Evolutionary conservation across 768 basidiomycete genomes (phyloP).

Genomic region (Lactarius akahatsu): DNA sequence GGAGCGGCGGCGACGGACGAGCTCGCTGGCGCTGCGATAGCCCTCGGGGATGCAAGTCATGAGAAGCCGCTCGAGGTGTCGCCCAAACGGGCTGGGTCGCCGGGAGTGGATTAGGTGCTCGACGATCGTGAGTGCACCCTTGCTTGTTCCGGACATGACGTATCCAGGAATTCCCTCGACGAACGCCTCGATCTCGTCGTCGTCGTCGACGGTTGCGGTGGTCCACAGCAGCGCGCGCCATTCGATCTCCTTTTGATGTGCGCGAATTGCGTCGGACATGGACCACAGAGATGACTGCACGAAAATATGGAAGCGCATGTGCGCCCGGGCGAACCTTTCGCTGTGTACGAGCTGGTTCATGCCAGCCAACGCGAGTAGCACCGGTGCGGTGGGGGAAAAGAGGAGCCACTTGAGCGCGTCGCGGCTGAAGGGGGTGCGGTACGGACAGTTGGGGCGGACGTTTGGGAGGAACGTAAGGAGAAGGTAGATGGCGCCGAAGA

Average conservation of each 20-base stretch:
- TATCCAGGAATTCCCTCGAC: conserved; percentile 21
- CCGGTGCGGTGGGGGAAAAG: not conserved
- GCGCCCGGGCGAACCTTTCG: not conserved
- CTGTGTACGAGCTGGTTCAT: not conserved
- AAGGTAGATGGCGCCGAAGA: conserved; percentile 1
- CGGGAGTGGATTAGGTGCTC: not conserved
- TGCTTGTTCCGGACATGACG: conserved; percentile 6
- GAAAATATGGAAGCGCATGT: not conserved
- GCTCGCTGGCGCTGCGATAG: not conserved
- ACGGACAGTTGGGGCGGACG: conserved; percentile 14
- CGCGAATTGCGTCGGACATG: conserved; percentile 5
- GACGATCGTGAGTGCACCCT: not conserved
- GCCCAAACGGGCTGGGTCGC: not conserved
- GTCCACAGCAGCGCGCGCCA: conserved; percentile 12
- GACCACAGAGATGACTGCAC: conserved; percentile 6
- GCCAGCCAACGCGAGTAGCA: not conserved
- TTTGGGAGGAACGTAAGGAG: conserved; percentile 15
- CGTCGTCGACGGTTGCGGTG: conserved; percentile 8
- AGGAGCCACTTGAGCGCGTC: conserved; percentile 11
- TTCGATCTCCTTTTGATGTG: conserved; percentile 6
- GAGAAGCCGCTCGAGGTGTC: conserved; percentile 8
- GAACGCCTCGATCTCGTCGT: conserved; percentile 18
- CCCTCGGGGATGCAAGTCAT: conserved; percentile 10
- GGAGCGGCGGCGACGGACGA: conserved; percentile 3
- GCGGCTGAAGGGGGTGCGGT: conserved; percentile 16